Evolutionary conservation across 1,284 basidiomycete genomes (phyloP), one percentile per base, ranked within the genome.

Genomic region (Dichomitus squalens): DNA sequence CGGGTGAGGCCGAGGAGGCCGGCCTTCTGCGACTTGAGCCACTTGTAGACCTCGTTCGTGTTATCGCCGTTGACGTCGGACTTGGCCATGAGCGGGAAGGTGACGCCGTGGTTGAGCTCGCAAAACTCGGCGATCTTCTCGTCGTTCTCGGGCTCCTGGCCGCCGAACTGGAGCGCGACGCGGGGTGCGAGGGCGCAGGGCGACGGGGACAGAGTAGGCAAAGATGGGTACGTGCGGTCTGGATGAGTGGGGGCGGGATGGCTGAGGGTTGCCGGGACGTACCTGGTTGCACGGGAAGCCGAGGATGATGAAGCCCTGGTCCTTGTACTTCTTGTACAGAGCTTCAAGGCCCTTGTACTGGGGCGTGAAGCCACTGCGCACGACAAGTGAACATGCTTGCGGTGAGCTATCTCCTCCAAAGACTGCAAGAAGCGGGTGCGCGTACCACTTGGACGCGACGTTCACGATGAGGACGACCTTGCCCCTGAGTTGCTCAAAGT

Each of bases 211-310:
- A 25, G 41, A 7, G 40, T 20, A 46, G 27, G 12, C 36, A 5
- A 25, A 34, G 31, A 48, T 16, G 36, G 18, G 18, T 18, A 47
- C 9, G 1, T n/a, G n/a, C 16, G 6, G 31, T 7, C 14, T 36
- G 43, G 35, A 31, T 35, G 29, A 33, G 27, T 7, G 34, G 20
- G 34, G 33, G 14, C 20, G 12, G 18, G 55, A 16, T 9, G 51
- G 43, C 3, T 2, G 27, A 3, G 18, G 23, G 18, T 18, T n/a
- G 20, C 40, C 44, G 50, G 12, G 64, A 50, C 79, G 60, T 58
- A 92, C 92, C 78, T 95, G 94, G 72, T 96, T 96, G 78, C 88
- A 95, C 31, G 94, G 94, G 80, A 96, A 96, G 2, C 95, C 94
- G 56, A 96, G 79, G 65, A 96, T 84, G 58, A 87, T 79, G 53